Conservation (phyloP, 1,284 basidiomycete species). For the Peniophora sp. region DNA sequence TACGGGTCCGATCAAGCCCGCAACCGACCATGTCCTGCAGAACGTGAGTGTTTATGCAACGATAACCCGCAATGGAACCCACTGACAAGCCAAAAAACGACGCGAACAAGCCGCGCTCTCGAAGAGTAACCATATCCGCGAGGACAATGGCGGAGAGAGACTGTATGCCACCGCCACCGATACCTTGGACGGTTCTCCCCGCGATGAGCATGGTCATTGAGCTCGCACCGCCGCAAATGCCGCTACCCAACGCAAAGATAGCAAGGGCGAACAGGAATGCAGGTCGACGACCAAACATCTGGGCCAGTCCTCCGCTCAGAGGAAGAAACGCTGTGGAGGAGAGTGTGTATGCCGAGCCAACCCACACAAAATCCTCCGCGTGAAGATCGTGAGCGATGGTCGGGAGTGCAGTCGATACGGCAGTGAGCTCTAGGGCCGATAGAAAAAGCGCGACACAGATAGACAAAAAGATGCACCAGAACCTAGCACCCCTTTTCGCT, state of each 20-base stretch:
- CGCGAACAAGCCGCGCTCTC: slow-evolving; percentile 24
- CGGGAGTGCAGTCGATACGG: slow-evolving; percentile 4
- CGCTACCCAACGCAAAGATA: slow-evolving; percentile 35
- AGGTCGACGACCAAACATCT: slow-evolving; percentile 31
- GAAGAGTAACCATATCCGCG: slow-evolving; percentile 36
- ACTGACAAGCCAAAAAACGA: neutral
- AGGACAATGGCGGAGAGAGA: slow-evolving; percentile 33
- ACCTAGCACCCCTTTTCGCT: neutral
- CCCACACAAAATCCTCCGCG: slow-evolving; percentile 1
- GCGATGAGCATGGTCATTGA: slow-evolving; percentile 33
- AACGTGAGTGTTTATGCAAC: neutral
- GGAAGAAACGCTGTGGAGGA: neutral
- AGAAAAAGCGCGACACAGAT: neutral
- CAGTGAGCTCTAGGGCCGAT: slow-evolving; percentile 1
- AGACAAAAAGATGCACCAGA: slow-evolving; percentile 1
- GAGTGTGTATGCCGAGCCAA: slow-evolving; percentile 13
- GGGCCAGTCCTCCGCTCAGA: neutral
- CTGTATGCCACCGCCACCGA: slow-evolving; percentile 39
- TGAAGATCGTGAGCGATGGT: slow-evolving; percentile 1
- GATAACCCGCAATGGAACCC: neutral
- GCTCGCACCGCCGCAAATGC: slow-evolving; percentile 33
- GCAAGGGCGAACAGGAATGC: slow-evolving; percentile 28
- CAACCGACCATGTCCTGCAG: neutral
- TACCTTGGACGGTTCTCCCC: slow-evolving; percentile 37
- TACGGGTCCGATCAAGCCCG: neutral